Conservation (phyloP, 2,329 filamentous ascomycete genomes). For the Aspergillus cejpii region DNA sequence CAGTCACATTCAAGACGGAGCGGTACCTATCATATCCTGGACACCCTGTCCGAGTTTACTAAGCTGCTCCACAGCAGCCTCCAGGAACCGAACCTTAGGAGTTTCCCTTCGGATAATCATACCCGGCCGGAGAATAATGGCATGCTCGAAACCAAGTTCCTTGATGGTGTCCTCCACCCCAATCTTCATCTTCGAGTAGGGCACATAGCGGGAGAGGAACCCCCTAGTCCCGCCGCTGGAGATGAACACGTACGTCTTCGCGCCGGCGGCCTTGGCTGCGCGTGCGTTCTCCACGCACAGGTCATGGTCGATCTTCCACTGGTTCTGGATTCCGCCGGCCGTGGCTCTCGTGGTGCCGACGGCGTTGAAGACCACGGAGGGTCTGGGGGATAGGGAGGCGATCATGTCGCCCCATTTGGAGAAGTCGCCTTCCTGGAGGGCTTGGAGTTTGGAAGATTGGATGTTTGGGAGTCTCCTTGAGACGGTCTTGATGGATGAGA, state of each 20-base stretch:
- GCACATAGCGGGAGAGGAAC: conserved; percentile 23
- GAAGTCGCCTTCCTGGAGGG: conserved; percentile 23
- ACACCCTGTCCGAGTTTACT: conserved; percentile 20
- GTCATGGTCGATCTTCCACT: conserved; percentile 38
- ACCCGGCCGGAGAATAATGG: conserved; percentile 32
- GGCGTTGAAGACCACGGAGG: conserved; percentile 27
- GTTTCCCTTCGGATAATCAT: conserved; percentile 32
- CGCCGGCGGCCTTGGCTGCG: conserved; percentile 32
- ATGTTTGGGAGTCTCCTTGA: conserved; percentile 22
- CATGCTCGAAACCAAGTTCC: conserved; percentile 32
- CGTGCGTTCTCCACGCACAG: conserved; percentile 31
- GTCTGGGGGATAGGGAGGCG: conserved; percentile 19
- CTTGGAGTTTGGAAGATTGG: conserved; percentile 25
- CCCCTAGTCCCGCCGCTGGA: conserved; percentile 31
- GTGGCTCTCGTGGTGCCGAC: conserved; percentile 31
- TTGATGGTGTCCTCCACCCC: conserved; percentile 34
- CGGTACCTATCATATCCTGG: conserved; percentile 27
- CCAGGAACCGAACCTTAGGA: conserved; percentile 18
- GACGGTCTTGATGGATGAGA: conserved; percentile 24
- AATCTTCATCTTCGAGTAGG: conserved; percentile 36
- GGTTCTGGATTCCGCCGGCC: conserved; percentile 30
- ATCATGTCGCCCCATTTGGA: conserved; percentile 29
- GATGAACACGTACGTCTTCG: conserved; percentile 33
- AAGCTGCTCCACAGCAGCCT: conserved; percentile 18
- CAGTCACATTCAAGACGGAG: background rate